Conservation (phyloP, 345 rosid genomes). For the Anacardium occidentale region DNA sequence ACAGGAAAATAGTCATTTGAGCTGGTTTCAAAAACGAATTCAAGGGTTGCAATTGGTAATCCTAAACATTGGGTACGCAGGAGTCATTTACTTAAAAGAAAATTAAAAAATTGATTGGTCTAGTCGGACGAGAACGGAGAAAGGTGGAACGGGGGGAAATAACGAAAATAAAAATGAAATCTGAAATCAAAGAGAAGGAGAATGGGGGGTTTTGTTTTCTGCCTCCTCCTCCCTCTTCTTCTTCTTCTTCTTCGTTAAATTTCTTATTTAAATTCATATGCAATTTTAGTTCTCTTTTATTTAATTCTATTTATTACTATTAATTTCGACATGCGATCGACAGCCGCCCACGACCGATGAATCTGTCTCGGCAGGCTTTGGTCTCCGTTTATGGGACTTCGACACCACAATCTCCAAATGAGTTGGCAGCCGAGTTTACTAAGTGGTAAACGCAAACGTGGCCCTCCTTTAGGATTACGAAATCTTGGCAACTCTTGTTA, state of each 20-base stretch:
- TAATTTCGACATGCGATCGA: slow-evolving; percentile 14
- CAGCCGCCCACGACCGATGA: slow-evolving; percentile 11
- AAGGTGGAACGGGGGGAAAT: not conserved
- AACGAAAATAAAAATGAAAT: not conserved
- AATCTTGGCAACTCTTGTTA: slow-evolving; percentile 98
- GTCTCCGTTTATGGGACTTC: slow-evolving; percentile 45
- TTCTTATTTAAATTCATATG: no score
- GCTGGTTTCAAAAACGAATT: no score
- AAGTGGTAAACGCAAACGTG: slow-evolving; percentile 66
- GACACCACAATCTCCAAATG: slow-evolving; percentile 57
- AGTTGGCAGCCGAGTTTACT: slow-evolving; percentile 92
- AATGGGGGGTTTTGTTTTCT: not conserved
- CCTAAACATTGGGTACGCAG: no score
- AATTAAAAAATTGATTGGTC: no score
- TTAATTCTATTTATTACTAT: no score
- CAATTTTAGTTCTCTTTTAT: no score
- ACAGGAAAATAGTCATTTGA: no score
- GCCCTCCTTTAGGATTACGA: slow-evolving; percentile 84
- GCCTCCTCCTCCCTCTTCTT: no score
- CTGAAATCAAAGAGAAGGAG: not conserved
- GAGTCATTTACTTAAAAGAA: not conserved
- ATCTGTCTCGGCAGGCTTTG: slow-evolving; percentile 6
- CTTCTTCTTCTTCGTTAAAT: no score
- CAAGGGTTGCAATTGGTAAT: no score
- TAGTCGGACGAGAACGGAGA: not conserved